A percentile compares a stretch with the other conserved stretches of the same genome.
Evolutionary conservation across 2,329 filamentous ascomycete species (phyloP).

Genomic region (Arachnopeziza araneosa): DNA sequence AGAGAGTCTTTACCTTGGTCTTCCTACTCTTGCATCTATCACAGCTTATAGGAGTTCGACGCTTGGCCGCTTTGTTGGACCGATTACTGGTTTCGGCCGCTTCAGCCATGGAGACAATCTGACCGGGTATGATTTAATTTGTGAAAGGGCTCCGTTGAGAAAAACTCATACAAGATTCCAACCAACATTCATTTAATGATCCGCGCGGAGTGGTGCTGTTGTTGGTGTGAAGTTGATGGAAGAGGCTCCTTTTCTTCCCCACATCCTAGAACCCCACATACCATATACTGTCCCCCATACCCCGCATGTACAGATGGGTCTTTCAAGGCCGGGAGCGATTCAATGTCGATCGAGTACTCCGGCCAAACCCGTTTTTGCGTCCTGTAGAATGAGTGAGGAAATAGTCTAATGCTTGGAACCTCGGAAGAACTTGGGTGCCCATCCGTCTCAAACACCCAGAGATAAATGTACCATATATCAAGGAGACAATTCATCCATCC

Average conservation of each 20-base stretch:
- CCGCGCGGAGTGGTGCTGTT: background rate
- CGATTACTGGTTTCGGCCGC: background rate
- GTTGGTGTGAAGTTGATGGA: background rate
- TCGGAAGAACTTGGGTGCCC: no score
- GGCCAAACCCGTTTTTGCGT: no score
- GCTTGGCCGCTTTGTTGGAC: background rate
- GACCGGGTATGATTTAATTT: background rate
- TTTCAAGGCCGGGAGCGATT: background rate
- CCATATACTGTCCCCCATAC: background rate
- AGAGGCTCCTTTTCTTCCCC: background rate
- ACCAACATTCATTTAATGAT: background rate
- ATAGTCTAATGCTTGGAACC: no score
- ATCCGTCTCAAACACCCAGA: no score
- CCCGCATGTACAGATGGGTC: background rate
- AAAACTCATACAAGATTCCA: background rate
- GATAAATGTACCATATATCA: background rate
- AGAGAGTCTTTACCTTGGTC: conserved; percentile 11
- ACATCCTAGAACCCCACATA: background rate
- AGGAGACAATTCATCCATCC: background rate
- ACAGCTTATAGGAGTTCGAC: conserved; percentile 5
- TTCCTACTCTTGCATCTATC: conserved; percentile 18
- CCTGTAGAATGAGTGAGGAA: no score
- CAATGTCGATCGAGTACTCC: no score
- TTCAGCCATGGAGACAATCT: background rate
- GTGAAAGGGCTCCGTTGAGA: background rate